Evolutionary conservation across 2,329 filamentous ascomycete species (phyloP).

Genomic region (Rugonectria rugulosa): DNA sequence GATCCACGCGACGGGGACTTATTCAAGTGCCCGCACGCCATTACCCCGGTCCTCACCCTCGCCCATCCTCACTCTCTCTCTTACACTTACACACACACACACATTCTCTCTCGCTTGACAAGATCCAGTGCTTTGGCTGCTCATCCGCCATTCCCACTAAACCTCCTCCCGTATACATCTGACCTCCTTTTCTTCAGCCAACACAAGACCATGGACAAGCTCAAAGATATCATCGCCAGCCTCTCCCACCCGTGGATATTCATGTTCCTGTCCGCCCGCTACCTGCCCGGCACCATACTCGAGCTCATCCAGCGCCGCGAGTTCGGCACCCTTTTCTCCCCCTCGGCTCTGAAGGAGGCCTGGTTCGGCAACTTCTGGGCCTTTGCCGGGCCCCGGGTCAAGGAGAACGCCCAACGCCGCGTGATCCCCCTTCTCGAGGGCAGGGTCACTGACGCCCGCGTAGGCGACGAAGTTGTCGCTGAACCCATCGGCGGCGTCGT

Average conservation of each 20-base stretch:
- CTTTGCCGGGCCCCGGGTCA: conserved; percentile 58
- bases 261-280: conserved; percentile 55
- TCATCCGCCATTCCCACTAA: not conserved
- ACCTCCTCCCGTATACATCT: not conserved
- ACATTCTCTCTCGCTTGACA: too few relatives aligned
- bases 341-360: conserved; percentile 50
- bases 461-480: conserved; percentile 43
- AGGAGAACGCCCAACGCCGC: conserved; percentile 47
- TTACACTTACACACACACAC: not conserved
- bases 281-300: conserved; percentile 60
- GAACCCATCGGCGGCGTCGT: conserved; percentile 58
- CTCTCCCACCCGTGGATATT: conserved; percentile 62
- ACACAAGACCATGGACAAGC: conserved; percentile 16
- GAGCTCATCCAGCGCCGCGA: conserved; percentile 48
- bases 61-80: not conserved
- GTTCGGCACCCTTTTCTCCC: conserved; percentile 50
- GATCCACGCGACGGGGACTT: not conserved
- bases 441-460: conserved; percentile 48
- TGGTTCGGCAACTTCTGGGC: conserved; percentile 72
- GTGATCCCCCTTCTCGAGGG: conserved; percentile 65
- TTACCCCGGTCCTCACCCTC: not conserved
- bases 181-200: not conserved
- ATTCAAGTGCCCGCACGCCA: conserved; percentile 6
- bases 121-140: too few relatives aligned
- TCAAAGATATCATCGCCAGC: conserved; percentile 39